These are phyloP conservation scores for Tuber melanosporum DNA, from an alignment of 495 filamentous ascomycete species.

Conservation along the genomic window DNA sequence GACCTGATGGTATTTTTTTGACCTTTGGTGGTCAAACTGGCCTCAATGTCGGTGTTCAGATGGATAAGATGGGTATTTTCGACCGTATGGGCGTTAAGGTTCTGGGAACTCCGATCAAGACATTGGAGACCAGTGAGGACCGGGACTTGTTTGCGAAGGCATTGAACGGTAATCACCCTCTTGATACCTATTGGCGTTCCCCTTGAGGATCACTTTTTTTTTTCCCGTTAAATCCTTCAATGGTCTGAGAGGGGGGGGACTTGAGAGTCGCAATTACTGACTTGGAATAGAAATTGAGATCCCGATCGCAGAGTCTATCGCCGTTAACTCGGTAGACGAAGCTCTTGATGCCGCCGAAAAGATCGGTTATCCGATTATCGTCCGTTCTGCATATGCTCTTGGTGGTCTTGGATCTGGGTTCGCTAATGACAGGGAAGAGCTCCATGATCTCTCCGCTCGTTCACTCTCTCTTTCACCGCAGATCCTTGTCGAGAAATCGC, in stretches of 20 bases:
- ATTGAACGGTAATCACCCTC: slow-evolving; percentile 47
- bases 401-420: slow-evolving; percentile 97
- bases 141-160: slow-evolving; percentile 92
- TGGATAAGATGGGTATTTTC: slow-evolving; percentile 93
- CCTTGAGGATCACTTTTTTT: background rate
- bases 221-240: no score
- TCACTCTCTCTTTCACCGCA: slow-evolving; percentile 94
- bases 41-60: slow-evolving; percentile 91
- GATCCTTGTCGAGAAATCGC: slow-evolving; percentile 97
- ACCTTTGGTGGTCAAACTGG: slow-evolving; percentile 97
- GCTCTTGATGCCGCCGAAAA: slow-evolving; percentile 76
- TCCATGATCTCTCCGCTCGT: slow-evolving; percentile 82
- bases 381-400: slow-evolving; percentile 90
- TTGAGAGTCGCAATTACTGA: background rate
- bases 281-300: slow-evolving; percentile 71
- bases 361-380: slow-evolving; percentile 95
- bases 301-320: slow-evolving; percentile 90
- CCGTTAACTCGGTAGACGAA: slow-evolving; percentile 82
- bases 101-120: slow-evolving; percentile 88
- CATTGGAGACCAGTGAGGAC: slow-evolving; percentile 90
- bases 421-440: slow-evolving; percentile 84
- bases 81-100: slow-evolving; percentile 92
- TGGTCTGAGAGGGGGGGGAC: no score
- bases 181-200: background rate
- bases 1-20: slow-evolving; percentile 92